Evolutionary conservation across 495 filamentous ascomycete genomes (phyloP).

Genomic region (Lepidopterella palustris): DNA sequence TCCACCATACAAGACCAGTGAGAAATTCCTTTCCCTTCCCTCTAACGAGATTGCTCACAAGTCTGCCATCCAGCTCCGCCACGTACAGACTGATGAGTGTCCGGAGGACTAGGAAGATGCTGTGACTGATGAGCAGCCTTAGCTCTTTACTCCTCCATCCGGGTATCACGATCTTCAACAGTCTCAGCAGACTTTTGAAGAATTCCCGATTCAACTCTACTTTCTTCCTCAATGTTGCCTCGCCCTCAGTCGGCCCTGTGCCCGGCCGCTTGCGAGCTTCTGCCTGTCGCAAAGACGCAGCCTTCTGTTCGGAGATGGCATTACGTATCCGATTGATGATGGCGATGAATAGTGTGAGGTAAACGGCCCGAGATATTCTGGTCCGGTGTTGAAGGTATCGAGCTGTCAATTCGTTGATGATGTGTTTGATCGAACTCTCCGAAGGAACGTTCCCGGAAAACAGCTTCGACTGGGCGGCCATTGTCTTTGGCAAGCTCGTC

Average conservation of each 20-base stretch:
- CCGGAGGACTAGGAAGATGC: constrained; percentile 69
- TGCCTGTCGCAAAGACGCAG: constrained; percentile 66
- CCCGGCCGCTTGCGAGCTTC: constrained; percentile 51
- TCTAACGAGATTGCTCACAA: constrained; percentile 85
- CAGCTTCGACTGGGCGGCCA: constrained; percentile 81
- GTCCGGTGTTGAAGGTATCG: constrained; percentile 83
- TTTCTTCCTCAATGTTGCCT: constrained; percentile 59
- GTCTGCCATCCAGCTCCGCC: constrained; percentile 85
- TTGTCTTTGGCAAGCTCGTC: constrained; percentile 30
- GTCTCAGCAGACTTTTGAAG: constrained; percentile 71
- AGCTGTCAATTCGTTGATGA: constrained; percentile 64
- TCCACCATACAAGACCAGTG: constrained; percentile 91
- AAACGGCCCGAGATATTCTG: constrained; percentile 82
- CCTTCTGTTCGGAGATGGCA: constrained; percentile 89
- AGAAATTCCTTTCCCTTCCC: constrained; percentile 90
- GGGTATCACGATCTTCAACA: constrained; percentile 83
- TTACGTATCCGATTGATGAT: constrained; percentile 84
- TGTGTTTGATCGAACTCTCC: constrained; percentile 64
- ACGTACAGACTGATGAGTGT: constrained; percentile 93
- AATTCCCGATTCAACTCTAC: constrained; percentile 94
- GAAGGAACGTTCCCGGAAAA: constrained; percentile 44
- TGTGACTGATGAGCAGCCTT: constrained; percentile 76
- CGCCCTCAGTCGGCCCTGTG: constrained; percentile 45
- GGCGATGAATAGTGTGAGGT: constrained; percentile 83
- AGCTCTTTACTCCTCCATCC: constrained; percentile 85